These are phyloP conservation scores for Solanum hybrid DNA, from an alignment of 305 asterid species.

Conservation along the genomic window DNA sequence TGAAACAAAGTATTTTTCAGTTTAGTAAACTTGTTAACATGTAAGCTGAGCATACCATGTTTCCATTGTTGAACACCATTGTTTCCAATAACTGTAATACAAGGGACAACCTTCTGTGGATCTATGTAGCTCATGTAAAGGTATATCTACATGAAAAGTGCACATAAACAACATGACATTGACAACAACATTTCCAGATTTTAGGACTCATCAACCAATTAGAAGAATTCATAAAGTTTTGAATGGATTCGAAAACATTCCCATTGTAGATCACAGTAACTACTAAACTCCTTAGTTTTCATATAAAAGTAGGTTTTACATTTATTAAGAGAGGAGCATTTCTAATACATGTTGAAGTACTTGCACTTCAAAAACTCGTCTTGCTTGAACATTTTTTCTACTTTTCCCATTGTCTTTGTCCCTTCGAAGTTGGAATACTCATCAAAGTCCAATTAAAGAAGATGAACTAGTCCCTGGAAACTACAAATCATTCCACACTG, in stretches of 20 bases:
- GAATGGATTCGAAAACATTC: not conserved
- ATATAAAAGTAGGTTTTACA: not conserved
- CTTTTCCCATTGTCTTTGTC: not conserved
- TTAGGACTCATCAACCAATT: not conserved
- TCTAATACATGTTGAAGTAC: not conserved
- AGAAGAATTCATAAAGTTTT: not conserved
- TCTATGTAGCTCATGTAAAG: slow-evolving; percentile 56
- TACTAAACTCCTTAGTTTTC: not conserved
- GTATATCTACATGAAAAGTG: slow-evolving; percentile 9
- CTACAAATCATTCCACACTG: not conserved
- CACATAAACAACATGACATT: not conserved
- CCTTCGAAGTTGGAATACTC: not conserved
- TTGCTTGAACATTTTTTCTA: not conserved
- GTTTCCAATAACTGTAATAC: slow-evolving; percentile 75
- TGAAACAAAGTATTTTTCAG: not conserved
- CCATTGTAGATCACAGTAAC: not conserved
- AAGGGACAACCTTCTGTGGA: slow-evolving; percentile 63
- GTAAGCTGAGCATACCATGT: slow-evolving; percentile 33
- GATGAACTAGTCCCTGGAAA: not conserved
- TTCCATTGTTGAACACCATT: slow-evolving; percentile 78
- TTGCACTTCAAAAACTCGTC: not conserved
- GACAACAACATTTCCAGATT: not conserved
- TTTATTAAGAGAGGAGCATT: not conserved
- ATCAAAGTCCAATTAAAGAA: not conserved
- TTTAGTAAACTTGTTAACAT: too few species aligned